A percentile compares a stretch with the other conserved stretches of the same genome.
phyloP scores from a whole-genome alignment of 1,139 yeast genomes.

The Scheffersomyces cryptocercus region DNA sequence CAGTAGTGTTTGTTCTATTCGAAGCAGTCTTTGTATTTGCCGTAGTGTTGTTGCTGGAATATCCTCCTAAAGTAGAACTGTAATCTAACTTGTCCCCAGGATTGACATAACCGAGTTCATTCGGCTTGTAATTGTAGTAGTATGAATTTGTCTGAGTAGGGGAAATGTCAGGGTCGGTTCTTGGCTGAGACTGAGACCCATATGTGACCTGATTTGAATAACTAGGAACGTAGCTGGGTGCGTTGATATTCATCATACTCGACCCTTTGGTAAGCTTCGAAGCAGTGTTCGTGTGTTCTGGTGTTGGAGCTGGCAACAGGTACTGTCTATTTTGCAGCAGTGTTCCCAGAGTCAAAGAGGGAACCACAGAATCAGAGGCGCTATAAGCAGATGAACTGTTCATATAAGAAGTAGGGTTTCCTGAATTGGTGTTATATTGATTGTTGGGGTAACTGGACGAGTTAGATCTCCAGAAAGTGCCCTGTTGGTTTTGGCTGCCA shows the following conservation, averaged over 20 bases:
- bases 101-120: background rate
- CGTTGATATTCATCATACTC: conserved; percentile 23
- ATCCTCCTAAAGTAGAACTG: background rate
- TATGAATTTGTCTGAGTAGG: background rate
- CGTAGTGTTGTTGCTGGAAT: background rate
- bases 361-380: no score
- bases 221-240: conserved; percentile 32
- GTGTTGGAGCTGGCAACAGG: no score
- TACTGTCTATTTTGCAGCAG: no score
- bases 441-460: background rate
- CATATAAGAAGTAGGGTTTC: no score
- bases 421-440: no score
- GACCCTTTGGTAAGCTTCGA: background rate
- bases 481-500: background rate
- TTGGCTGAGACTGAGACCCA: conserved; percentile 1
- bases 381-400: no score
- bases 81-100: background rate
- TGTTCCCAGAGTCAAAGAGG: no score
- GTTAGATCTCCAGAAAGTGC: background rate
- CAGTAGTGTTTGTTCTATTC: conserved; percentile 2
- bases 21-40: background rate
- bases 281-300: no score
- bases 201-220: conserved; percentile 3
- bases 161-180: conserved; percentile 1
- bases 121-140: conserved; percentile 1